phyloP scores from a whole-genome alignment of 768 basidiomycete genomes.

The Boletus rubroflammeus region DNA sequence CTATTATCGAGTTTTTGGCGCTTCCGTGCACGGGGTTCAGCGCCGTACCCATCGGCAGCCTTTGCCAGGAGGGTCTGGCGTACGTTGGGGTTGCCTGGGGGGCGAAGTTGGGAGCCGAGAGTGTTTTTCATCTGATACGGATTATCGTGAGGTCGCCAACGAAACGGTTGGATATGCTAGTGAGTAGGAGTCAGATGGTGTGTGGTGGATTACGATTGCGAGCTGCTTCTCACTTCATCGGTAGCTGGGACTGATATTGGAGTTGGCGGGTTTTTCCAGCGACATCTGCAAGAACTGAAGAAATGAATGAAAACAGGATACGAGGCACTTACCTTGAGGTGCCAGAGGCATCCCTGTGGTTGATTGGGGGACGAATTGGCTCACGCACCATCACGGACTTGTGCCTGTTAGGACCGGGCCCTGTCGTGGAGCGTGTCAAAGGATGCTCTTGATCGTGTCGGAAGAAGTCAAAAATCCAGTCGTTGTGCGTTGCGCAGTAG shows the following conservation, averaged over 20 bases:
- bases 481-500: constrained; percentile 1
- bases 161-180: constrained; percentile 5
- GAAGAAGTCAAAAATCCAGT: constrained; percentile 2
- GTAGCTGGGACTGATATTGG: constrained; percentile 16
- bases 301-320: not conserved
- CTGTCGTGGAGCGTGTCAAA: constrained; percentile 8
- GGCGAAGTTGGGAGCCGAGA: not conserved
- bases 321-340: constrained; percentile 15
- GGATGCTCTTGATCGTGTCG: constrained; percentile 11
- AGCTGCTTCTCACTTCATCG: constrained; percentile 12
- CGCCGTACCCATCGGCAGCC: not conserved
- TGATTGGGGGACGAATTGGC: constrained; percentile 10
- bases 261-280: constrained; percentile 24
- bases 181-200: constrained; percentile 3
- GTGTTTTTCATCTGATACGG: constrained; percentile 9
- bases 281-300: constrained; percentile 5
- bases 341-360: constrained; percentile 31
- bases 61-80: constrained; percentile 20
- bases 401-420: constrained; percentile 9
- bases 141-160: constrained; percentile 8
- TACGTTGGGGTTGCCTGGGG: constrained; percentile 25
- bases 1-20: constrained; percentile 19
- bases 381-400: constrained; percentile 12
- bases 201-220: not conserved
- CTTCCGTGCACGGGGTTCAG: constrained; percentile 16